Percentiles rank a stretch among this genome's conserved stretches.
These are phyloP conservation scores for Rhynchosporium secalis DNA, from an alignment of 2,329 filamentous ascomycete species.

Conservation along the genomic window DNA sequence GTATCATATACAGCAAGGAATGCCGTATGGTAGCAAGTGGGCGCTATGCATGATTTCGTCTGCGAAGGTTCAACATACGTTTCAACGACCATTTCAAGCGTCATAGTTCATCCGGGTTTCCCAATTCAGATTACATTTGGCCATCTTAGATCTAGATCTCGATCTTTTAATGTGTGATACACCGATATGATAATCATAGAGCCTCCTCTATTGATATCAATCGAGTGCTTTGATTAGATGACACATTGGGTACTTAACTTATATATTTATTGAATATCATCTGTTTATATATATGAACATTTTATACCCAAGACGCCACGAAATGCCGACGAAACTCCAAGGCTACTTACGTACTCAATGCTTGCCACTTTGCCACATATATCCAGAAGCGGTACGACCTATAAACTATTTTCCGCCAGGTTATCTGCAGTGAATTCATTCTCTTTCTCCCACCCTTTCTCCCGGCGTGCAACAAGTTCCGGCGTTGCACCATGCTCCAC, in stretches of 20 bases:
- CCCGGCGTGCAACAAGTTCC: neutral
- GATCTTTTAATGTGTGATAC: constrained; percentile 7
- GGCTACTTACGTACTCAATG: constrained; percentile 12
- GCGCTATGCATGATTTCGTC: constrained; percentile 18
- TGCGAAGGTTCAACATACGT: constrained; percentile 19
- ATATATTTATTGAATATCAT: constrained; percentile 3
- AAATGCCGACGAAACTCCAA: constrained; percentile 25
- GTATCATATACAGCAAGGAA: constrained; percentile 8
- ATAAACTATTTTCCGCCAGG: constrained; percentile 15
- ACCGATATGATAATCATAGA: constrained; percentile 10
- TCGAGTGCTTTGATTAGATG: constrained; percentile 1
- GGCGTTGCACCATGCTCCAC: constrained; percentile 8
- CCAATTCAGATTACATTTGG: neutral
- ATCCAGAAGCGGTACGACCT: neutral
- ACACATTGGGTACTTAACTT: constrained; percentile 9
- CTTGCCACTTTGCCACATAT: constrained; percentile 13
- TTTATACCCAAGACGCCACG: constrained; percentile 13
- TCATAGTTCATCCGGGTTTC: neutral
- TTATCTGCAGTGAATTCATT: neutral
- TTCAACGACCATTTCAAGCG: constrained; percentile 18
- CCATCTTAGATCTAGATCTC: neutral
- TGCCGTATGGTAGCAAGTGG: constrained; percentile 1
- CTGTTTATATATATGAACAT: constrained; percentile 21
- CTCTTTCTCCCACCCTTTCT: neutral
- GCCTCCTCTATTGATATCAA: neutral